These are phyloP conservation scores for Hericium rajendrae DNA, from an alignment of 768 basidiomycete genomes.

Conservation along the genomic window DNA sequence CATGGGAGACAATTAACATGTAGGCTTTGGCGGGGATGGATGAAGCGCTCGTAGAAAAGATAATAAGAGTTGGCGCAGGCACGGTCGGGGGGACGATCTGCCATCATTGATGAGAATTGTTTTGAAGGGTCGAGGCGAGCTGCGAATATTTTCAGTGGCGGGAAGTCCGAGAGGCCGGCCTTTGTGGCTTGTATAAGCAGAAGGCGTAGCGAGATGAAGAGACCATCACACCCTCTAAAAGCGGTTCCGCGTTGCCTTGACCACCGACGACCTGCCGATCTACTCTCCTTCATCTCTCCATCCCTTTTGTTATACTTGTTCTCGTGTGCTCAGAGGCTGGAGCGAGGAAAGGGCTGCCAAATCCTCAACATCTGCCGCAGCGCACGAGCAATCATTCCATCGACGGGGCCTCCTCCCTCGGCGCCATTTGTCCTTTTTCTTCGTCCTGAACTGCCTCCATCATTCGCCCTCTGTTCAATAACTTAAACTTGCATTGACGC, in stretches of 20 bases:
- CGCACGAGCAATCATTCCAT: constrained; percentile 4
- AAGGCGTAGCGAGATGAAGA: constrained; percentile 10
- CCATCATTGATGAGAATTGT: not conserved
- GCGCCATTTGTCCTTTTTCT: constrained; percentile 18
- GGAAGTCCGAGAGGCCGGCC: not conserved
- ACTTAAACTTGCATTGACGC: constrained; percentile 14
- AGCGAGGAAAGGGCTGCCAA: constrained; percentile 9
- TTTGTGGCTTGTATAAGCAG: constrained; percentile 8
- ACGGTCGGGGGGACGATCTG: not conserved
- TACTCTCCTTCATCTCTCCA: constrained; percentile 4
- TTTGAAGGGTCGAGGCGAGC: no score
- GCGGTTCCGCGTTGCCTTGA: constrained; percentile 37
- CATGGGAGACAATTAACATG: constrained; percentile 40
- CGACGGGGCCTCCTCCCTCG: constrained; percentile 6
- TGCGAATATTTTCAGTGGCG: no score
- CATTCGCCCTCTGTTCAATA: constrained; percentile 12
- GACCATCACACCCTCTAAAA: not conserved
- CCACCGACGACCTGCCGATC: constrained; percentile 32
- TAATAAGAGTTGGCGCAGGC: not conserved
- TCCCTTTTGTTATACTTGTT: constrained; percentile 6
- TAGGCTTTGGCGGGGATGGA: constrained; percentile 21
- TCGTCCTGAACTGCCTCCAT: constrained; percentile 5
- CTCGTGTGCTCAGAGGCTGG: constrained; percentile 1
- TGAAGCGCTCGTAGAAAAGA: not conserved
- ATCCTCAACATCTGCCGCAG: constrained; percentile 11